phyloP scores from a whole-genome alignment of 2,329 filamentous ascomycete genomes.

The Gremmenia infestans region DNA sequence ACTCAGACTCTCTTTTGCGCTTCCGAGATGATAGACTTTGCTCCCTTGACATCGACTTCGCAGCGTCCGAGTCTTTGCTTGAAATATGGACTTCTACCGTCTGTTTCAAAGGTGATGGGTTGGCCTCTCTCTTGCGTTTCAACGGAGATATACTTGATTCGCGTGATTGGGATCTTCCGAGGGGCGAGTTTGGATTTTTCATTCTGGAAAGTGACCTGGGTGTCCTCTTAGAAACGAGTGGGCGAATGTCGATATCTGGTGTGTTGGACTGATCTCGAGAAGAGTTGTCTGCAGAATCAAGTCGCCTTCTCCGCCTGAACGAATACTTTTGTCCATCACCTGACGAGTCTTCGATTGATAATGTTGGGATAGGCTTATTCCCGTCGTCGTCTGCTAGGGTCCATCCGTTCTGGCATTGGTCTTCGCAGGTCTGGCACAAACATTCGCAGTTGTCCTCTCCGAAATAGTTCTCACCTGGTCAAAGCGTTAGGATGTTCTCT shows the following conservation, averaged over 20 bases:
- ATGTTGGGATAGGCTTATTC: conserved; percentile 21
- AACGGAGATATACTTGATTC: conserved; percentile 13
- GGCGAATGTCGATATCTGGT: conserved; percentile 42
- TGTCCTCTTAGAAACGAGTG: conserved; percentile 25
- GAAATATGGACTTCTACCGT: background rate
- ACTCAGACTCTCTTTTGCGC: conserved; percentile 3
- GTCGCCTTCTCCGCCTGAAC: conserved; percentile 44
- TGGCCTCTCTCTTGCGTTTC: conserved; percentile 23
- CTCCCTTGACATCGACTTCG: background rate
- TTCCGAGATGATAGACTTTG: background rate
- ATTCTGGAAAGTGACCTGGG: conserved; percentile 23
- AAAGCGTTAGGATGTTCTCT: background rate
- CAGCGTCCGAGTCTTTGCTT: background rate
- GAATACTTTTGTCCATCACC: conserved; percentile 38
- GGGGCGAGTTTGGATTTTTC: conserved; percentile 19
- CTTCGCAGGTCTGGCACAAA: conserved; percentile 83
- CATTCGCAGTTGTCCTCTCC: conserved; percentile 94
- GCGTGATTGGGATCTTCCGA: conserved; percentile 19
- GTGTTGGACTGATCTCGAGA: conserved; percentile 55
- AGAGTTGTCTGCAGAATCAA: conserved; percentile 43
- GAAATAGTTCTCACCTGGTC: conserved; percentile 79
- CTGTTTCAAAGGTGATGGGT: conserved; percentile 2
- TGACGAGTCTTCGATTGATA: conserved; percentile 27
- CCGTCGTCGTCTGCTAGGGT: conserved; percentile 44
- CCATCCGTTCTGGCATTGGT: conserved; percentile 76